Conservation (phyloP, 148 eudicot species). For the Camellia sinensis region DNA sequence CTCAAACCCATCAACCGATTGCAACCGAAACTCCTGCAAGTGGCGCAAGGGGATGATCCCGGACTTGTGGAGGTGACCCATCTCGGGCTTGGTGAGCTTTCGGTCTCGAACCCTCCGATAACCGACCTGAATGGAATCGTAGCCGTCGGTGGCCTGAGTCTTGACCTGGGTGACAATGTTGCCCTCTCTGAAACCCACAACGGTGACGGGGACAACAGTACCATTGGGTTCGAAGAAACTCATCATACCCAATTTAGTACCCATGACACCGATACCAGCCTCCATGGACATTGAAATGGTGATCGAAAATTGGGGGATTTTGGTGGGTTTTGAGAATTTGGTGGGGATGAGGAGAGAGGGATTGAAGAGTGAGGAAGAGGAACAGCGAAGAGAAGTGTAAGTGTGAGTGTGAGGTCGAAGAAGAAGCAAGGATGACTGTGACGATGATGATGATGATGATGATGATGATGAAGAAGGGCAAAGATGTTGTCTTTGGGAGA, state of each 20-base stretch:
- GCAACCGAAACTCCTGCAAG: slow-evolving; percentile 80
- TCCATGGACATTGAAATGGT: slow-evolving; percentile 49
- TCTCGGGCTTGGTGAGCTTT: slow-evolving; percentile 79
- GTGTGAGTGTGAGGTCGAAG: neutral
- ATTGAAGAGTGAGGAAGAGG: slow-evolving; percentile 22
- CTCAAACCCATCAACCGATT: slow-evolving; percentile 60
- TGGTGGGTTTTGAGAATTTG: slow-evolving; percentile 16
- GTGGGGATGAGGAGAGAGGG: slow-evolving; percentile 1
- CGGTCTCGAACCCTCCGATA: slow-evolving; percentile 81
- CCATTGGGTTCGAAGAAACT: slow-evolving; percentile 67
- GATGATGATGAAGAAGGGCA: no score
- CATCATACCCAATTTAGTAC: slow-evolving; percentile 95
- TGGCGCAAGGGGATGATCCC: slow-evolving; percentile 84
- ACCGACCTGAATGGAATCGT: slow-evolving; percentile 83
- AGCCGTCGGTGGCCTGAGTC: slow-evolving; percentile 86
- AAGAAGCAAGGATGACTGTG: neutral
- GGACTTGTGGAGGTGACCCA: slow-evolving; percentile 74
- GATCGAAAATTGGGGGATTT: neutral
- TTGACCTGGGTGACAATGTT: slow-evolving; percentile 95
- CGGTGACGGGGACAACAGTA: slow-evolving; percentile 78
- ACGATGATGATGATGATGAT: neutral
- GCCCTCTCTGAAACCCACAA: slow-evolving; percentile 95
- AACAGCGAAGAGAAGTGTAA: neutral
- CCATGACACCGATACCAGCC: slow-evolving; percentile 91
- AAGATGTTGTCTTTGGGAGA: no score